Percentiles rank a stretch among this genome's conserved stretches.
Conservation (phyloP, 1,284 basidiomycete species). For the Sparassis latifolia region DNA sequence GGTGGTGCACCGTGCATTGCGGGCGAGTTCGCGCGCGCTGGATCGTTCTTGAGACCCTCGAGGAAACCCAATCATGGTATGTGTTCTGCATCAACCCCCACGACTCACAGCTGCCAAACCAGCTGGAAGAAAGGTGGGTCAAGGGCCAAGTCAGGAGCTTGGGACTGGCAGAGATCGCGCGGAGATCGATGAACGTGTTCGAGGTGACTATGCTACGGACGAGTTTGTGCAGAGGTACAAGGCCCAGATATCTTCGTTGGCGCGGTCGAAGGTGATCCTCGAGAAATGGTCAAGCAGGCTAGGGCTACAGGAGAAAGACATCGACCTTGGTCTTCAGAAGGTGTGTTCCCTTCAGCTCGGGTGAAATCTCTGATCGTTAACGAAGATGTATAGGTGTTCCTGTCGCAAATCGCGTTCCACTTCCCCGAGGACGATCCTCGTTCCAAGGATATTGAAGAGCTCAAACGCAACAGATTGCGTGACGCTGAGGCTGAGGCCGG, state of each 20-base stretch:
- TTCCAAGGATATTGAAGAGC: constrained; percentile 77
- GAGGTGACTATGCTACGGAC: constrained; percentile 80
- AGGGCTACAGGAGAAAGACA: constrained; percentile 63
- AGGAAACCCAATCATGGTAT: constrained; percentile 90
- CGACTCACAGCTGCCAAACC: constrained; percentile 90
- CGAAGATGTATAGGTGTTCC: constrained; percentile 63
- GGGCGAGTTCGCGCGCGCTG: constrained; percentile 84
- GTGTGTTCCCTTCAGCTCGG: constrained; percentile 34
- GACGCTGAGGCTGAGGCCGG: constrained; percentile 60
- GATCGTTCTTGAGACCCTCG: constrained; percentile 85
- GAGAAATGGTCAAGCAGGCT: constrained; percentile 57
- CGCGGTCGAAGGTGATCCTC: constrained; percentile 43
- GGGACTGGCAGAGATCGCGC: constrained; percentile 77
- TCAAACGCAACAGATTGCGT: constrained; percentile 67
- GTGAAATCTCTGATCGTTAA: not conserved
- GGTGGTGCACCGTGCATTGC: constrained; percentile 65
- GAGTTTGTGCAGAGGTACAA: constrained; percentile 87
- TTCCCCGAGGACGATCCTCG: constrained; percentile 86
- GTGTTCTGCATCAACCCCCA: constrained; percentile 93
- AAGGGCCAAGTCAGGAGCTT: constrained; percentile 87
- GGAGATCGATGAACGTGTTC: constrained; percentile 60
- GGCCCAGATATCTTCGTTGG: constrained; percentile 45
- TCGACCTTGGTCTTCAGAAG: constrained; percentile 79
- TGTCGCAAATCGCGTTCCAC: constrained; percentile 86
- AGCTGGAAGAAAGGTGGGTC: constrained; percentile 89